These are phyloP conservation scores for Rhizophora mangle DNA, from an alignment of 345 rosid species.

Conservation along the genomic window DNA sequence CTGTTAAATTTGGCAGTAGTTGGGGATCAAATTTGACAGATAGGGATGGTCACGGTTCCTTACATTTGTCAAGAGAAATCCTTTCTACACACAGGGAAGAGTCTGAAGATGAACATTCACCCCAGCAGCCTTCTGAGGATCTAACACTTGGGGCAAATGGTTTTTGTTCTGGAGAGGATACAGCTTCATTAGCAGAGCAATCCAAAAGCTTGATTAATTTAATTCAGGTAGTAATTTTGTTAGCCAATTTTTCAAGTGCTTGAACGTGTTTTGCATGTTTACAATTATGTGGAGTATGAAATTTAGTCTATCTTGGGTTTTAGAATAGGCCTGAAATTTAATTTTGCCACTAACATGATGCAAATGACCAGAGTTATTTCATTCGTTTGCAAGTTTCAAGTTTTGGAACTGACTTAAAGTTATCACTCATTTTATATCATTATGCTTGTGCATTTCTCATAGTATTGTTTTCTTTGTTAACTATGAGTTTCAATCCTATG, in stretches of 20 bases:
- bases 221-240: slow-evolving; percentile 35
- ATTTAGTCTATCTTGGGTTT: not conserved
- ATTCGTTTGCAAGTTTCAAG: not conserved
- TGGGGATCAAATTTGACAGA: slow-evolving; percentile 28
- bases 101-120: slow-evolving; percentile 45
- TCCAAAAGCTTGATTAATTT: slow-evolving; percentile 30
- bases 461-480: not conserved
- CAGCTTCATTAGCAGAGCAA: slow-evolving; percentile 20
- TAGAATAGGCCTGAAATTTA: not conserved
- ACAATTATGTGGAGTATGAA: not conserved
- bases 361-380: not conserved
- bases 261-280: slow-evolving; percentile 2
- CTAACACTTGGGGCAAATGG: slow-evolving; percentile 21
- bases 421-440: not conserved
- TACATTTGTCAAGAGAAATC: slow-evolving; percentile 32
- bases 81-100: slow-evolving; percentile 66
- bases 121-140: slow-evolving; percentile 23
- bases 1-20: slow-evolving; percentile 36
- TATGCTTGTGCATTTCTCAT: not conserved
- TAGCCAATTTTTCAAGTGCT: not conserved
- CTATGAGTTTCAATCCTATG: not conserved
- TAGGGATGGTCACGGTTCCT: slow-evolving; percentile 25
- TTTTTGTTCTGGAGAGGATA: slow-evolving; percentile 25
- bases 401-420: slow-evolving; percentile 7
- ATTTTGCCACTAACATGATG: not conserved